These are phyloP conservation scores for Neocallimastix lanati DNA, from an alignment of 192 early-diverging fungal species.

Conservation along the genomic window DNA sequence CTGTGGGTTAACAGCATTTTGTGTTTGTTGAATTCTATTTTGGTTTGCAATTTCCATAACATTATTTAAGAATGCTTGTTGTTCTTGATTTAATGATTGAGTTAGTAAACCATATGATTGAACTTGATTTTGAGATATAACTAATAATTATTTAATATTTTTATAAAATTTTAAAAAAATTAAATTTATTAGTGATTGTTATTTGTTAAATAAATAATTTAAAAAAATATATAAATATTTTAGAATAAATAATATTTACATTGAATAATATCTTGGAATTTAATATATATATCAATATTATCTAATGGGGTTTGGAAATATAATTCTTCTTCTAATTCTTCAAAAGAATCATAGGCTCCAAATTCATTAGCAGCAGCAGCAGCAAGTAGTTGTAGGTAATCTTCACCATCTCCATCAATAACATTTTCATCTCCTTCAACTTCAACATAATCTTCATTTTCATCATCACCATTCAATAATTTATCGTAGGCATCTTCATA, in stretches of 20 bases:
- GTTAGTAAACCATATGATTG: background rate
- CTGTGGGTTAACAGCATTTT: background rate
- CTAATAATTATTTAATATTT: no score
- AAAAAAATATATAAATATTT: no score
- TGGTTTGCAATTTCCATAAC: background rate
- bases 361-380: constrained; percentile 3
- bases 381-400: constrained; percentile 40
- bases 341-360: constrained; percentile 18
- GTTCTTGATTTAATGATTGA: background rate
- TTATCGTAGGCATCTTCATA: constrained; percentile 18
- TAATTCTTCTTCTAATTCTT: constrained; percentile 54
- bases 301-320: constrained; percentile 63
- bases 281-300: constrained; percentile 49
- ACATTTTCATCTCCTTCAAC: constrained; percentile 20
- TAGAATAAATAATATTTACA: no score
- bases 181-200: no score
- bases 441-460: constrained; percentile 4
- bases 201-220: no score
- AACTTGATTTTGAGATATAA: background rate
- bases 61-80: background rate
- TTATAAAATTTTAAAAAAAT: no score
- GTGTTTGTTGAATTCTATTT: background rate
- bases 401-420: constrained; percentile 36
- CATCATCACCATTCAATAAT: constrained; percentile 28
- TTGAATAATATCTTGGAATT: constrained; percentile 33